Evolutionary conservation across 1,139 yeast genomes (phyloP), one percentile per base, ranked within the genome.

Genomic region (Saccharomyces hybrid): DNA sequence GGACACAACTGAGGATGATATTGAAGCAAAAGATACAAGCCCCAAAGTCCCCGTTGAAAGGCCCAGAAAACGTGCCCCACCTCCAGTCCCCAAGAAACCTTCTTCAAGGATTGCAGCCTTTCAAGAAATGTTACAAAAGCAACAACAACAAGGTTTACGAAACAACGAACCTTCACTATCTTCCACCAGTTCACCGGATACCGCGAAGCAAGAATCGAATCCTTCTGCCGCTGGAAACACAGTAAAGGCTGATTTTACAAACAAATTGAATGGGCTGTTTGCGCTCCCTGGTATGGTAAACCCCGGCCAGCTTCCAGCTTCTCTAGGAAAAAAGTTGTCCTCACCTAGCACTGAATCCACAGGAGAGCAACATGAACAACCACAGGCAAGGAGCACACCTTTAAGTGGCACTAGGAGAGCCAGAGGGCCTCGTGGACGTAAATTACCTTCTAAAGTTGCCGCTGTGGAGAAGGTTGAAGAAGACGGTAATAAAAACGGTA

Each of bases 71-170:
- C 56, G 55, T 29, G 58, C 59, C 3, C 85, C 87, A 11, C 90
- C 90, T 2, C 84, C 83, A 31, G 83, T 82, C 41, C 91, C 91
- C 1, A 85, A 85, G 64, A 85, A 85, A 59, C 82, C 88, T 25
- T 84, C 91, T 0, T 83, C 89, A 0, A 84, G 78, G 59, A 86
- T 86, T 57, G 90, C 90, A 1, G 90, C 90, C 0, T 85, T 86
- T 66, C 95, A 85, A 64, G 85, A 84, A 63, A 79, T 83, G 84
- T 72, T 85, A 55, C 78, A 78, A 49, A 72, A 73, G 57, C 76
- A 75, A 56, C 82, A 77, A 61, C 48, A 55, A 20, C 57, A 64
- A 50, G 59, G 61, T 32, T 23, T 62, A 9, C 56, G 52, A 6
- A 32, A 49, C 4, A 47, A 32, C 2, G 47, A 42, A 16, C 8